A percentile compares a stretch with the other conserved stretches of the same genome.
These are phyloP conservation scores for Nicotiana noctiflora DNA, from an alignment of 257 asterid species.

Conservation along the genomic window DNA sequence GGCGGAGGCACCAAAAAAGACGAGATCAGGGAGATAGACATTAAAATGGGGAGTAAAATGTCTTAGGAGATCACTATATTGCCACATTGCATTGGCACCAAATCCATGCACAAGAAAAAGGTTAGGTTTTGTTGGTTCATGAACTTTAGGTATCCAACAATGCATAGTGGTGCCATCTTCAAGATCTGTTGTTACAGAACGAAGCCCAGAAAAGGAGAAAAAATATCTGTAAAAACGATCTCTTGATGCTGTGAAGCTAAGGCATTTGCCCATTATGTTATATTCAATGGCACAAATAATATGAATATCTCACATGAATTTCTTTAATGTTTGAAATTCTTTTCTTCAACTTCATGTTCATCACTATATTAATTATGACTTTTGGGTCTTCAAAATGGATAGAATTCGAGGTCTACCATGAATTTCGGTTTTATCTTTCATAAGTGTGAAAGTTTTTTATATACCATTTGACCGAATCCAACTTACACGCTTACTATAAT, in stretches of 20 bases:
- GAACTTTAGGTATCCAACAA: slow-evolving; percentile 76
- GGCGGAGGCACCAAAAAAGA: slow-evolving; percentile 74
- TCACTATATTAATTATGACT: neutral
- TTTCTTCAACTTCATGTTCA: neutral
- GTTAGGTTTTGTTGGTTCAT: slow-evolving; percentile 44
- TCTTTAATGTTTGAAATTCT: neutral
- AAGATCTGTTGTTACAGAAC: slow-evolving; percentile 48
- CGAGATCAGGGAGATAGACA: slow-evolving; percentile 85
- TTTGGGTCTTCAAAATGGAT: neutral
- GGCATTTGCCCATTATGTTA: slow-evolving; percentile 39
- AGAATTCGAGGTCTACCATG: neutral
- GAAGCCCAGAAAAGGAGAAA: slow-evolving; percentile 74
- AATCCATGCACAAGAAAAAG: slow-evolving; percentile 77
- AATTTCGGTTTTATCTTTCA: neutral
- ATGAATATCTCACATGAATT: neutral
- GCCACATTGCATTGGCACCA: slow-evolving; percentile 99
- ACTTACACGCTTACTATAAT: neutral
- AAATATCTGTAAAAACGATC: slow-evolving; percentile 72
- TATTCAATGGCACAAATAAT: neutral
- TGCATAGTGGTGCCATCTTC: slow-evolving; percentile 72
- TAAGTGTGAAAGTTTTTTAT: neutral
- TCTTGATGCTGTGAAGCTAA: slow-evolving; percentile 84
- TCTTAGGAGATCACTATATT: slow-evolving; percentile 77
- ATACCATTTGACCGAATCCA: neutral
- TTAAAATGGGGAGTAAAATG: slow-evolving; percentile 75